Evolutionary conservation across 2,329 filamentous ascomycete genomes (phyloP), one percentile per base, ranked within the genome.

Genomic region (Teratosphaeria epicoccoides): DNA sequence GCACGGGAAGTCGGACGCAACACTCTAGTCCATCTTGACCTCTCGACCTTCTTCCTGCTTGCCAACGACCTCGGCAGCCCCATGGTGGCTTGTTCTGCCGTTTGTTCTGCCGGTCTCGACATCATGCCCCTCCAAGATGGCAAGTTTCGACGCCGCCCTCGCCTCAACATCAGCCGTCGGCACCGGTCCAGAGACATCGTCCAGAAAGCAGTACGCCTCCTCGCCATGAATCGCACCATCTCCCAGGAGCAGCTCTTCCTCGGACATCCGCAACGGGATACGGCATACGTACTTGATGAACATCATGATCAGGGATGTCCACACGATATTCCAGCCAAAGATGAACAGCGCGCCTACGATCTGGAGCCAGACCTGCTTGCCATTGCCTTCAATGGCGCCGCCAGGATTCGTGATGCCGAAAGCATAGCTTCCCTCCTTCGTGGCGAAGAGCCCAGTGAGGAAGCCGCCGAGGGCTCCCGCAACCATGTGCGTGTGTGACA

Each of bases 221-320:
- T 77, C 74, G 44, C 74, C 73, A 56, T 77, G 74, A 24, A 75
- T 63, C 17, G 71, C 70, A 52, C 73, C 72, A 56, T 77, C 74
- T 22, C 75, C 75, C 23, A 73, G 63, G 20, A 73, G 52, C 28
- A 76, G 60, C 47, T 71, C 57, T 50, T 73, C 73, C 12, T 76
- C 73, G 25, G 63, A 64, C 71, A 76, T 74, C 43, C 74, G 66
- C 53, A 77, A 63, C 4, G 73, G 71, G 17, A 77, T 68, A 17
- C 75, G 68, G 44, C 70, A 61, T 43, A 76, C 73, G 56, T 74
- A 72, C 59, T 75, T 74, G 66, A 77, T 77, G 61, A 77, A 77
- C 1, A 70, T 56, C 64, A 75, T 63, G 53, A 77, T 76, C 28
- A 74, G 59, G 20, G 68, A 69, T 4, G 74, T 77, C 73, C 73